Evolutionary conservation across 495 filamentous ascomycete genomes (phyloP), one percentile per base, ranked within the genome.

Genomic region (Podospora sp.): DNA sequence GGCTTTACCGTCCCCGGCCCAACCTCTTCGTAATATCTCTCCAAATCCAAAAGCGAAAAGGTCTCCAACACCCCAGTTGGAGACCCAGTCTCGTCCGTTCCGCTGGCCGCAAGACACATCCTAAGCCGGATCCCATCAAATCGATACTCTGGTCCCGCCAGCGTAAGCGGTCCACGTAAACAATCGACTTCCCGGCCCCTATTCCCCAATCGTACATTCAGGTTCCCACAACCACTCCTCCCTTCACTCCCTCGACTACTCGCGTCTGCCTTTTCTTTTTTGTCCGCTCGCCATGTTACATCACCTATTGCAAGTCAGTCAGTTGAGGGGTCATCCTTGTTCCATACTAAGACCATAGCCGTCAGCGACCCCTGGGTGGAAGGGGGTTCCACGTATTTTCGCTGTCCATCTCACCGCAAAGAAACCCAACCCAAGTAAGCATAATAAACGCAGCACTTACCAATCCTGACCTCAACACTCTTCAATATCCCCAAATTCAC

Each of bases 401-500:
- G 12, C 12, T 6, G 5, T 5, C 33, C 33, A 36, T 36, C 5
- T 12, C 12, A 5, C 5, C 33, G 12, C 12, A 36, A 5, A 36
- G 33, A 36, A 36, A 36, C 6, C 33, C 5, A 36, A 36, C 5
- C 33, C 33, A 36, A 36, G 33, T 6, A 36, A 5, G 12, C 33
- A 46, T 2, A 46, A 46, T 4, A 46, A 46, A 46, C 5, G 0
- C 14, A 7, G 60, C 60, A 64, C 20, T 18, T n/a, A 8, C 11
- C 8, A 21, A 69, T 63, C 1, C 40, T 40, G 6, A 65, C 56
- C 56, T 69, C 63, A 5, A 18, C 26, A 26, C 61, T 67, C 35
- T 33, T 25, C 9, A 64, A 27, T 68, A 58, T 11, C 6, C 40
- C 51, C 25, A 72, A 26, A 50, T 72, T 69, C 29, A 69, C 60